A percentile compares a stretch with the other conserved stretches of the same genome.
These are phyloP conservation scores for Quercus glauca DNA, from an alignment of 306 rosid genomes.

Conservation along the genomic window DNA sequence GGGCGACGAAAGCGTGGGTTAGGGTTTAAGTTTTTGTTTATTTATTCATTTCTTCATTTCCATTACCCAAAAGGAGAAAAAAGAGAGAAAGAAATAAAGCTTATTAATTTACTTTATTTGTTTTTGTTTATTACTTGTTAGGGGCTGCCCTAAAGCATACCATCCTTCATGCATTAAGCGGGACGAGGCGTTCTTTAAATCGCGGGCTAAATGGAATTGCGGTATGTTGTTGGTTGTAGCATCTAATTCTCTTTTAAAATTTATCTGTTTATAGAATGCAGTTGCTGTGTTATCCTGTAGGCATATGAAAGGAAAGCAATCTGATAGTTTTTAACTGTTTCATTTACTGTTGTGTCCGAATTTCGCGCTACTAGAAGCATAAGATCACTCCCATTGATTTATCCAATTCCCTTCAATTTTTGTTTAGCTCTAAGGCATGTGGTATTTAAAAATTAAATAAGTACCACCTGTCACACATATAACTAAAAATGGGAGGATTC, in stretches of 20 bases:
- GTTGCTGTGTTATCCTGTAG: neutral
- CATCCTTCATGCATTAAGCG: slow-evolving; percentile 93
- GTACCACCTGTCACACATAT: too few species aligned
- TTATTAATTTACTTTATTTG: neutral
- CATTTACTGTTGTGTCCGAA: neutral
- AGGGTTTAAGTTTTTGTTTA: neutral
- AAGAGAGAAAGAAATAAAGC: neutral
- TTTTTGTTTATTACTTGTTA: slow-evolving; percentile 27
- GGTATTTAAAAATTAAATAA: too few species aligned
- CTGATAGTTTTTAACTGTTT: neutral
- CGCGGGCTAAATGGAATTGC: slow-evolving; percentile 97
- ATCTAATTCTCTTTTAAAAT: neutral
- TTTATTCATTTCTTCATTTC: neutral
- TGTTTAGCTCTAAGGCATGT: too few species aligned
- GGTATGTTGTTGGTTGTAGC: slow-evolving; percentile 57
- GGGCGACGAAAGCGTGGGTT: too few species aligned
- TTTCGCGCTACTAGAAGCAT: neutral
- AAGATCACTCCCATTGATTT: too few species aligned
- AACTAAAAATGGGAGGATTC: too few species aligned
- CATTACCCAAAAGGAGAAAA: neutral
- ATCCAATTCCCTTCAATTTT: too few species aligned
- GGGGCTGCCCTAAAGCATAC: slow-evolving; percentile 98
- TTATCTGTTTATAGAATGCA: neutral
- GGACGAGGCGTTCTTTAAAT: slow-evolving; percentile 83
- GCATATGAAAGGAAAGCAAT: neutral